Evolutionary conservation across 2,329 filamentous ascomycete species (phyloP).

Genomic region (Alternaria incomplexa): DNA sequence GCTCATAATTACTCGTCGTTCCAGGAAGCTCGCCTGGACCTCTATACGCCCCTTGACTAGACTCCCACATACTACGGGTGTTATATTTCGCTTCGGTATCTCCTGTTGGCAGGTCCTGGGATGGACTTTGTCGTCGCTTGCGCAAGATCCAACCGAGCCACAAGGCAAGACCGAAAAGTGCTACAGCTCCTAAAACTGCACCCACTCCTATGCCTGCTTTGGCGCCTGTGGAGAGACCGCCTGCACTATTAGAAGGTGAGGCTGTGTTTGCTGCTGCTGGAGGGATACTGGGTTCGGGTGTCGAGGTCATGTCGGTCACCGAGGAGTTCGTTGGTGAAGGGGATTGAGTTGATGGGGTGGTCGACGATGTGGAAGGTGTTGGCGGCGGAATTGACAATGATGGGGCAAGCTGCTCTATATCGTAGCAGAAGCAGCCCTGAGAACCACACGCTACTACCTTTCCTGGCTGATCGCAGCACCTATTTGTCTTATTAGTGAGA

Average conservation of each 20-base stretch:
- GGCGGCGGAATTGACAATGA: too few relatives aligned
- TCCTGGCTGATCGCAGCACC: too few relatives aligned
- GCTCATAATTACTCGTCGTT: background rate
- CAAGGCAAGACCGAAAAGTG: background rate
- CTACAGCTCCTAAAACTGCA: background rate
- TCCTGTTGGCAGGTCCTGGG: background rate
- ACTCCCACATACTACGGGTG: background rate
- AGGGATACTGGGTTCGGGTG: background rate
- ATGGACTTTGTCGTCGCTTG: background rate
- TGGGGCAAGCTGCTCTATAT: too few relatives aligned
- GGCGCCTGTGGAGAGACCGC: background rate
- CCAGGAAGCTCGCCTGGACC: background rate
- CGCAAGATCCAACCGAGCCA: background rate
- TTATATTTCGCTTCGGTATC: background rate
- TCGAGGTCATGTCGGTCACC: background rate
- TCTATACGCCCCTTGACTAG: fast-evolving
- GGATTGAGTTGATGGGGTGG: background rate
- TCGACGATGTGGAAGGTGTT: background rate
- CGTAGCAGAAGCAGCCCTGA: too few relatives aligned
- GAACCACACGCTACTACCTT: too few relatives aligned
- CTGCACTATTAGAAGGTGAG: too few relatives aligned
- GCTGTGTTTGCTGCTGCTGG: background rate
- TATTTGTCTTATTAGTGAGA: too few relatives aligned
- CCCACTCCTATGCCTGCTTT: background rate
- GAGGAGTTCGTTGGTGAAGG: background rate